These are phyloP conservation scores for Populus alba DNA, from an alignment of 345 rosid species.

Conservation along the genomic window DNA sequence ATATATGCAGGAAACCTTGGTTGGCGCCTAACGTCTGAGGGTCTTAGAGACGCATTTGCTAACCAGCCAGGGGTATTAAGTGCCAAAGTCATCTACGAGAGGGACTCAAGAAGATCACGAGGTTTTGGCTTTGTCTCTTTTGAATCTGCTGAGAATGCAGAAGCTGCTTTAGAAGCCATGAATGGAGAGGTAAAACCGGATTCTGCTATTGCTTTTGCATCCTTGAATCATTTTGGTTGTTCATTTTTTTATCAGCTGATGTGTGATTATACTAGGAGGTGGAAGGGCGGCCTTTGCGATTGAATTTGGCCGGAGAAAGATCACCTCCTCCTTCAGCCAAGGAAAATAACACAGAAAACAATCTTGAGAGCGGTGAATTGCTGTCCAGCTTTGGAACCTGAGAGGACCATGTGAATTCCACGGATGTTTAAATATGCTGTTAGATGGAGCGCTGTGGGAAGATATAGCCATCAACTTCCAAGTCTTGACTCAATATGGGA, in stretches of 20 bases:
- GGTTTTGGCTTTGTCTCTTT: conserved; percentile 87
- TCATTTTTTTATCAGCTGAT: background rate
- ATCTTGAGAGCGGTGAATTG: conserved; percentile 47
- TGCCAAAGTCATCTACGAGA: conserved; percentile 77
- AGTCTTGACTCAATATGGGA: background rate
- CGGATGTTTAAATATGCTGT: background rate
- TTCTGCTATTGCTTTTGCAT: background rate
- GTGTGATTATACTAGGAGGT: conserved; percentile 52
- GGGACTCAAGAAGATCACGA: conserved; percentile 69
- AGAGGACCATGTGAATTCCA: conserved; percentile 6
- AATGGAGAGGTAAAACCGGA: conserved; percentile 69
- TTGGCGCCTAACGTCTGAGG: conserved; percentile 73
- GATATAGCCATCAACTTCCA: background rate
- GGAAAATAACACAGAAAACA: conserved; percentile 25
- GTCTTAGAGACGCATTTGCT: conserved; percentile 68
- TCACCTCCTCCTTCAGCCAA: conserved; percentile 26
- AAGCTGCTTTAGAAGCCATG: conserved; percentile 60
- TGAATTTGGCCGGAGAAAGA: conserved; percentile 65
- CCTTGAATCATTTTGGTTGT: background rate
- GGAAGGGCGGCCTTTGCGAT: conserved; percentile 80
- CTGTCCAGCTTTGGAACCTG: conserved; percentile 46
- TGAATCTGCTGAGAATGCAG: conserved; percentile 57
- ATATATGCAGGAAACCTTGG: conserved; percentile 89
- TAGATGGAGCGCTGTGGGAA: background rate
- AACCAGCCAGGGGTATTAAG: conserved; percentile 69